Evolutionary conservation across 2,329 filamentous ascomycete species (phyloP).

Genomic region (Paraphoma chrysanthemicola): DNA sequence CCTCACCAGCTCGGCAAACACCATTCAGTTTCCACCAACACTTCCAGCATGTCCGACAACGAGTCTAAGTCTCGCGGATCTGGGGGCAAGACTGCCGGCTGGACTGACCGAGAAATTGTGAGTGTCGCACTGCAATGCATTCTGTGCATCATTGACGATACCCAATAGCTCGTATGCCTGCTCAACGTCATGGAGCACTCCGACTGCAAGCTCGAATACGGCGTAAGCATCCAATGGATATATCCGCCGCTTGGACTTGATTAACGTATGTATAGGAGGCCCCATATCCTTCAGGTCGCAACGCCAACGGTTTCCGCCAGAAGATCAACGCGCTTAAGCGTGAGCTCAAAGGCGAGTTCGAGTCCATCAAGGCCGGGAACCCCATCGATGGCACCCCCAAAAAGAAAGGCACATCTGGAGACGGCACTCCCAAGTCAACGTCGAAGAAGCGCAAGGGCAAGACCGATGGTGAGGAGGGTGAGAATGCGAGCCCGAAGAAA

Average conservation of each 20-base stretch:
- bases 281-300: neutral
- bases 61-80: no score
- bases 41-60: no score
- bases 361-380: neutral
- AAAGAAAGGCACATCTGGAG: constrained; percentile 16
- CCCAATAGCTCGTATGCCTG: neutral
- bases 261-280: no score
- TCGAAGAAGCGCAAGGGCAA: constrained; percentile 25
- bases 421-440: constrained; percentile 2
- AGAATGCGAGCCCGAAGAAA: constrained; percentile 6
- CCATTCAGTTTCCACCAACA: no score
- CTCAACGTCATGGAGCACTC: neutral
- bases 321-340: neutral
- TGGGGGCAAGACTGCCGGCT: no score
- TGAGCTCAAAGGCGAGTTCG: neutral
- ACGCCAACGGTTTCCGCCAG: neutral
- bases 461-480: constrained; percentile 5
- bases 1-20: no score
- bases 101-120: no score
- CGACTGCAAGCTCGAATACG: neutral
- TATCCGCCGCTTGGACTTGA: no score
- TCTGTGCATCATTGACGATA: no score
- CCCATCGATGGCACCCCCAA: constrained; percentile 13
- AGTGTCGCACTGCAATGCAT: no score
- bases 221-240: no score